Base-by-base conservation (phyloP, 192 early-diverging fungal species). In the Jimgerdemannia lactiflua region DNA sequence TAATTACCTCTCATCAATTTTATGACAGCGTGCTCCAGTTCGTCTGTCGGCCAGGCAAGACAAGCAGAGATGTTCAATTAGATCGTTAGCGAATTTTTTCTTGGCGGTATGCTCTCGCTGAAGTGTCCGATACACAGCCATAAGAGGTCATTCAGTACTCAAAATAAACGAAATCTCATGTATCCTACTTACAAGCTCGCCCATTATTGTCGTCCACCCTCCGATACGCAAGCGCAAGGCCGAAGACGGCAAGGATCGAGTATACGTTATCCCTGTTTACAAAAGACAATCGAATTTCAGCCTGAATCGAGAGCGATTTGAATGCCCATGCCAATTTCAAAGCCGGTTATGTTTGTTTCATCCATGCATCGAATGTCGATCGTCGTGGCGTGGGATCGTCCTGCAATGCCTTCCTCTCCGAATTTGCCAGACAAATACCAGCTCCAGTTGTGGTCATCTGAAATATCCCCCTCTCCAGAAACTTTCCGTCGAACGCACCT, bases 141-240 rank as follows among this genome's bases (percentile, higher is more conserved):
- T 0, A 29, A 29, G 29, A 29, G 29, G 29, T 29, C 29, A 29
- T 29, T 1, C 29, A 29, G 29, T 29, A 1, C 29, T 29, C 29
- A 29, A 29, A 29, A 29, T 29, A 29, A 29, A 29, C 29, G 29
- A 29, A 29, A 29, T 29, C 29, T 1, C 29, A 29, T 29, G 29
- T 29, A 29, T 29, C 29, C 40, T 42, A 86, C 89, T 80, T 89
- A 95, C 92, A 96, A 54, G 89, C 90, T 71, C 92, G 83, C 8
- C 95, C 95, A 70, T 85, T 83, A 76, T 92, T 91, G 80, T 96
- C 95, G 78, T 96, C 94, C 54, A 96, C 84, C 42, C 95, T 84
- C 65, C 94, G 86, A 81, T 95, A 96, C 1, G 95, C 94, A 9
- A 95, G 83, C 3, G 94, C 93, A 11, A 96, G 84, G 70, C 92